Base-by-base conservation (phyloP, 108 stramenopile genomes). In the Cyclotella sp. region DNA sequence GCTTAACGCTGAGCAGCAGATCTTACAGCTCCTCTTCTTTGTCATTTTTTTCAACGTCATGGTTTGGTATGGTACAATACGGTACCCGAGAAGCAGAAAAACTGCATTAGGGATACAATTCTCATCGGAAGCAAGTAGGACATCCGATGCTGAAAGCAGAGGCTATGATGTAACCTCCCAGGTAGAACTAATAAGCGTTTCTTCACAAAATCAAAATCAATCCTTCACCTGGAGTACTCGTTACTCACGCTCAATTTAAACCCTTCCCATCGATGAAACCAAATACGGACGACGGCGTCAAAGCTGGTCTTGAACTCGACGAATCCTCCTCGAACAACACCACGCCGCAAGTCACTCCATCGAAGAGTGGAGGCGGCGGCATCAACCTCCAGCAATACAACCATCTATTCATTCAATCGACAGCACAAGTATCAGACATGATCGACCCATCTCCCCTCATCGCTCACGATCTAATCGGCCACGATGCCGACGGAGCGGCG, bases 361-460 rank as follows among this genome's bases (percentile, higher is more conserved):
- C 34, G 34, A 34, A 34, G 6, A 34, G 34, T 34, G 34, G 34
- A 34, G 34, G 34, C 49, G 5, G 13, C 34, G 67, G 67, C 27
- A 68, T 68, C 29, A 68, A 68, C 43, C 51, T 53, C 16, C 67
- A 68, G 28, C 47, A 68, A 39, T 68, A 68, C 52, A 43, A 28
- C 34, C 51, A 53, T 15, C 30, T 39, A 10, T 46, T 42, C 51
- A 53, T 21, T 26, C 67, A 52, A 14, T 29, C 28, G 14, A 26
- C 67, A 39, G 24, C 52, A 1, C n/a, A 43, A 19, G 70, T 12
- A 18, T 10, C 55, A n/a, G 55, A 15, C 26, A 53, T 58, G 39
- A 75, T 75, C 39, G 73, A 75, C 41, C 55, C 73, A 16, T 55
- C 73, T 55, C 73, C 73, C 3, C 73, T 75, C 21, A 66, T 75